Percentiles rank a stretch among this genome's conserved stretches.
Conservation (phyloP, 1,139 yeast genomes). For the Pichia sp. region DNA sequence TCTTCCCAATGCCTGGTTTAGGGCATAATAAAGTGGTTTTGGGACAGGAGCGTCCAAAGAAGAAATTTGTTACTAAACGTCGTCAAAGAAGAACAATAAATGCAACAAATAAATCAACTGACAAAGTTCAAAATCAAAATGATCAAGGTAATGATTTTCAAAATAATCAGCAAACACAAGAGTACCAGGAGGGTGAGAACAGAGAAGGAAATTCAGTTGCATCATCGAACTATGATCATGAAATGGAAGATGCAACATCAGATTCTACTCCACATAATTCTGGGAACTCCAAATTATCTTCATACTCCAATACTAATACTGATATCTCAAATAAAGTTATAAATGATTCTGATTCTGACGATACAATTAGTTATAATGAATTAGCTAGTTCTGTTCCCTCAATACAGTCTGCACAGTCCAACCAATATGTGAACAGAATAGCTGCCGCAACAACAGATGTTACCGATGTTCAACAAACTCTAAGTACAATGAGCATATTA, state of each 20-base stretch:
- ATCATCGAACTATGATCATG: too few relatives aligned
- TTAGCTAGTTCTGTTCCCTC: background rate
- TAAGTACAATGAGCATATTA: slow-evolving; percentile 15
- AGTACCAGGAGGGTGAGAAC: slow-evolving; percentile 1
- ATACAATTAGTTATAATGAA: background rate
- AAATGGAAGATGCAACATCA: background rate
- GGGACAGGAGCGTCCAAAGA: slow-evolving; percentile 11
- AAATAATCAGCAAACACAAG: background rate
- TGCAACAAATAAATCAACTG: background rate
- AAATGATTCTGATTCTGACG: background rate
- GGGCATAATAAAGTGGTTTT: slow-evolving; percentile 14
- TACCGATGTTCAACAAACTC: slow-evolving; percentile 16
- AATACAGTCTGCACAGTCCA: slow-evolving; percentile 1
- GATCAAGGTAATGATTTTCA: slow-evolving; percentile 1
- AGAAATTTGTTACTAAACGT: slow-evolving; percentile 14
- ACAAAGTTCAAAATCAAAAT: slow-evolving; percentile 1
- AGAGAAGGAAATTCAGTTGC: background rate
- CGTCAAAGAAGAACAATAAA: slow-evolving; percentile 11
- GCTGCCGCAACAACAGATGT: slow-evolving; percentile 1
- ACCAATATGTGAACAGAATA: slow-evolving; percentile 3
- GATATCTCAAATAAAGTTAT: background rate
- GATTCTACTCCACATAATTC: background rate
- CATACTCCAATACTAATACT: background rate
- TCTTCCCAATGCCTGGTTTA: slow-evolving; percentile 23
- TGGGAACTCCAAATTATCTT: background rate